Evolutionary conservation across 768 basidiomycete species (phyloP), one percentile per base, ranked within the genome.

Genomic region (Melanogaster broomeanus): DNA sequence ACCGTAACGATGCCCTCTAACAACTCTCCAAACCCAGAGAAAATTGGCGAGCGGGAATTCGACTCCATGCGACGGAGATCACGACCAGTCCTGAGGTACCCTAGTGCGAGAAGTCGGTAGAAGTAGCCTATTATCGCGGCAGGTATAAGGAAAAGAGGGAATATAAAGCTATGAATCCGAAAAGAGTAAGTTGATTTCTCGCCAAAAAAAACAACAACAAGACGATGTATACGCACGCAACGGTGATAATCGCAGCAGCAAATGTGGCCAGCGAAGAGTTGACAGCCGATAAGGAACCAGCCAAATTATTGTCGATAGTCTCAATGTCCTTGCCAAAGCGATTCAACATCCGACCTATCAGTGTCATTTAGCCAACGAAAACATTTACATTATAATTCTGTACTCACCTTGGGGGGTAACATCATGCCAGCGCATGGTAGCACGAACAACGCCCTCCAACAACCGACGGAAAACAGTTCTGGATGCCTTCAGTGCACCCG

Each of bases 1-100:
- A 96, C 89, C 6, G 93, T 93, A n/a, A 93, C 89, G 40, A 95
- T 90, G 21, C 93, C 93, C 45, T 93, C 89, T 18, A 96, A 68
- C 10, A 94, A 69, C 61, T 93, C 91, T 12, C 82, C 82, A 56
- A 92, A 93, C 49, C 86, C 88, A 7, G 87, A 87, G 69, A 87
- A 91, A 54, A 92, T 91, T 0, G 92, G 89, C 0, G 88, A 90
- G 12, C 90, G 78, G 1, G 87, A 82, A 59, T 91, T 95, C 1
- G 91, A 90, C 66, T 96, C 94, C 85, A 97, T 91, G 18, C 94
- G 80, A 51, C 92, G 80, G 18, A 96, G 72, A 62, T 94, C 92
- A 40, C 93, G 81, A 0, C 90, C 89, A 1, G 89, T 90, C 59
- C 84, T 84, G 46, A 90, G 72, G 65, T 90, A 90, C 1, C 87